These are phyloP conservation scores for Botryotinia convoluta DNA, from an alignment of 2,329 filamentous ascomycete genomes.

Conservation along the genomic window DNA sequence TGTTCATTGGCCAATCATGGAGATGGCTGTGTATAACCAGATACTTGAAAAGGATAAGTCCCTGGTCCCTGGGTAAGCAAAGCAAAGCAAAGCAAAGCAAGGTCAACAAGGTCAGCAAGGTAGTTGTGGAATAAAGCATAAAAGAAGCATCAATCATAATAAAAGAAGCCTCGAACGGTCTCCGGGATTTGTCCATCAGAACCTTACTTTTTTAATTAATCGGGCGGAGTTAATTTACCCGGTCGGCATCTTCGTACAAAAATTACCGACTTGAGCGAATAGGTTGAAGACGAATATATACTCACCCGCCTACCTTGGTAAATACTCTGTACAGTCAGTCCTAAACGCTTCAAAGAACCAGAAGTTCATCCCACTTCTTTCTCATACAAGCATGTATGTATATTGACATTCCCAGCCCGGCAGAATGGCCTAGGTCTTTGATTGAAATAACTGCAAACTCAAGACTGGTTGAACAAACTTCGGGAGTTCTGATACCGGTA, in stretches of 20 bases:
- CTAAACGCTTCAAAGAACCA: neutral
- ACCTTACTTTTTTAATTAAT: neutral
- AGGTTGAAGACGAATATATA: neutral
- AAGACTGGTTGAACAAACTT: neutral
- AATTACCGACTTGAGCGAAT: neutral
- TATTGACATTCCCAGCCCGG: neutral
- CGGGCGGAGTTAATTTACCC: neutral
- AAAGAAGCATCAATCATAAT: neutral
- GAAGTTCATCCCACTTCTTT: neutral
- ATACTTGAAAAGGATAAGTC: neutral
- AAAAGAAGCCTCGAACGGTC: neutral
- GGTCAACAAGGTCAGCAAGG: too few species aligned
- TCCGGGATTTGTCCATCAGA: slow-evolving; percentile 8
- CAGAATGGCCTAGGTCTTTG: neutral
- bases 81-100: neutral
- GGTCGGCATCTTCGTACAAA: neutral
- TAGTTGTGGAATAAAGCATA: neutral
- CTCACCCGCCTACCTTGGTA: neutral
- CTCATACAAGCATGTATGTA: neutral
- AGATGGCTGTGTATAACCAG: neutral
- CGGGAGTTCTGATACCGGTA: neutral
- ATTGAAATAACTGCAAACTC: neutral
- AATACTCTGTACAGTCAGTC: too few species aligned
- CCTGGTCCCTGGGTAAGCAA: neutral
- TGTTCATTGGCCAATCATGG: neutral